phyloP scores from a whole-genome alignment of 495 filamentous ascomycete species.

The Pyrenopolyporus hunteri region DNA sequence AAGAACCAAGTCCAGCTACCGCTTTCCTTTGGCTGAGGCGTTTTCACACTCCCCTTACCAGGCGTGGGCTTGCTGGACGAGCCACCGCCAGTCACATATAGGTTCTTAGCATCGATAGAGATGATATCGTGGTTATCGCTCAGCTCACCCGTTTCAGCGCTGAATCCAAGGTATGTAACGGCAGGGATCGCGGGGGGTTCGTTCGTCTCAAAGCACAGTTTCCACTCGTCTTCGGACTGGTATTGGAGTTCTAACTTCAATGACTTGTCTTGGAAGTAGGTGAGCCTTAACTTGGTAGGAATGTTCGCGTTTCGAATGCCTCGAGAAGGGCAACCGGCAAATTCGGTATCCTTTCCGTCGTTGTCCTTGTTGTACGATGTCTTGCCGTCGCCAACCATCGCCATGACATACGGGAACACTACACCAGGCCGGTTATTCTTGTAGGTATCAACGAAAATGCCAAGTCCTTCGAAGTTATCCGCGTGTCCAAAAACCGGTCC shows the following conservation, averaged over 20 bases:
- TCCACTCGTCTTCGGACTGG: conserved; percentile 87
- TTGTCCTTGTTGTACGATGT: conserved; percentile 91
- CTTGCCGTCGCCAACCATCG: conserved; percentile 92
- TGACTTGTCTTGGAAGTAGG: conserved; percentile 95
- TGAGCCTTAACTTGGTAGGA: conserved; percentile 85
- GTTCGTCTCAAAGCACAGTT: conserved; percentile 81
- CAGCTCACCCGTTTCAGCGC: conserved; percentile 93
- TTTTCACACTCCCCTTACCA: conserved; percentile 47
- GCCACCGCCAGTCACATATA: conserved; percentile 68
- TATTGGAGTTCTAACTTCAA: conserved; percentile 92
- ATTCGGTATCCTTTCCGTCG: conserved; percentile 91
- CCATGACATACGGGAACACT: conserved; percentile 98
- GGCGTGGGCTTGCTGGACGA: conserved; percentile 51
- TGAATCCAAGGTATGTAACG: conserved; percentile 94
- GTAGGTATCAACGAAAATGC: conserved; percentile 98
- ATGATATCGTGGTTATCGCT: conserved; percentile 98
- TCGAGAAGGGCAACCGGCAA: conserved; percentile 93
- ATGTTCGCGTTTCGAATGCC: conserved; percentile 79
- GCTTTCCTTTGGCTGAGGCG: conserved; percentile 46
- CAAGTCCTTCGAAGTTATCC: conserved; percentile 93
- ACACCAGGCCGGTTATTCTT: conserved; percentile 98
- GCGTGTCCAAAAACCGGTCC: conserved; percentile 88
- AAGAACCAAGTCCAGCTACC: conserved; percentile 94
- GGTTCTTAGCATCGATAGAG: conserved; percentile 82
- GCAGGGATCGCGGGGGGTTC: conserved; percentile 80